Percentiles rank a stretch among this genome's conserved stretches.
These are phyloP conservation scores for Candolleomyces eurysporus DNA, from an alignment of 768 basidiomycete species.

Conservation along the genomic window DNA sequence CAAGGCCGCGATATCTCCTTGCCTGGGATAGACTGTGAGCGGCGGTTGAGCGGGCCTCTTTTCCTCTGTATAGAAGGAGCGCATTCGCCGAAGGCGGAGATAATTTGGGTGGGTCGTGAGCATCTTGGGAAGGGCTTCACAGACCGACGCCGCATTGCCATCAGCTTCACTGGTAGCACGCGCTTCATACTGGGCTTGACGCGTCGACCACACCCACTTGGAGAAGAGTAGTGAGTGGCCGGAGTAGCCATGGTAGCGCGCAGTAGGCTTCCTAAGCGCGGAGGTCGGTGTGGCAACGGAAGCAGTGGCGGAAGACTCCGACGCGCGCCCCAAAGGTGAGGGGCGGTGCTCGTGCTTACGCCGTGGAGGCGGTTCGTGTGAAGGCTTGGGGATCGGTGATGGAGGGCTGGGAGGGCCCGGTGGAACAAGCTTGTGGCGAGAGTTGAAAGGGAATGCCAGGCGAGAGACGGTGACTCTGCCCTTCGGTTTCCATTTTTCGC, in stretches of 20 bases:
- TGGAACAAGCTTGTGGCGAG: slow-evolving; percentile 4
- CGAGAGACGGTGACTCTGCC: background rate
- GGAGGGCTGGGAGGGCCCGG: slow-evolving; percentile 38
- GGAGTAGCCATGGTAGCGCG: slow-evolving; percentile 60
- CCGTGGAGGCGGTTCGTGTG: slow-evolving; percentile 22
- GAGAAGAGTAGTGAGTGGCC: slow-evolving; percentile 55
- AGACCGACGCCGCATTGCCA: background rate
- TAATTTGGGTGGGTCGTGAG: slow-evolving; percentile 3
- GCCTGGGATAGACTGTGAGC: slow-evolving; percentile 53
- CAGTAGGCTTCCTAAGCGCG: background rate
- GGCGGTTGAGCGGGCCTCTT: slow-evolving; percentile 23
- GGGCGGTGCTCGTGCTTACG: slow-evolving; percentile 31
- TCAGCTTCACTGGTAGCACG: slow-evolving; percentile 20
- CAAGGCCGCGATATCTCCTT: slow-evolving; percentile 58
- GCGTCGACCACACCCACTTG: slow-evolving; percentile 61
- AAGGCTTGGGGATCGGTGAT: background rate
- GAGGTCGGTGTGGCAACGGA: background rate
- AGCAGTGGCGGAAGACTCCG: background rate
- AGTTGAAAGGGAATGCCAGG: background rate
- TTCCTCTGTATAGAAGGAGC: slow-evolving; percentile 11
- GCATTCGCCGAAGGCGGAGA: background rate
- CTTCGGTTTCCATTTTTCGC: background rate
- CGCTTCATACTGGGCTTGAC: slow-evolving; percentile 51
- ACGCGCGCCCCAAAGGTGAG: background rate
- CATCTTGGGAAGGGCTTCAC: background rate